Evolutionary conservation across 2,329 filamentous ascomycete species (phyloP).

Genomic region (Alternaria tenuissima): DNA sequence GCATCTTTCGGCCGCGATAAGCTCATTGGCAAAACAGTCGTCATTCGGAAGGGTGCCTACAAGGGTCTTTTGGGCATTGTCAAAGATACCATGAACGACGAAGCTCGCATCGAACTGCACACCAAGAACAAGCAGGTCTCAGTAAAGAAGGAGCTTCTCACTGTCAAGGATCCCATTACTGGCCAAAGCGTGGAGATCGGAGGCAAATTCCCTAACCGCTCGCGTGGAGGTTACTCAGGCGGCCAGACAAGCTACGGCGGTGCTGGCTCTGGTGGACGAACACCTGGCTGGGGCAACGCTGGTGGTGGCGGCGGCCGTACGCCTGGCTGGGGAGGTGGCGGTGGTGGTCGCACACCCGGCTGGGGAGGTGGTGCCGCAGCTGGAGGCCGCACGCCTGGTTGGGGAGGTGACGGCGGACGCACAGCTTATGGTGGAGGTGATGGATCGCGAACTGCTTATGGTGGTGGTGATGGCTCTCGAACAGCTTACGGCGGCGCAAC

Average conservation of each 20-base stretch:
- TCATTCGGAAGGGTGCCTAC: constrained; percentile 84
- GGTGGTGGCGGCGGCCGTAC: constrained; percentile 59
- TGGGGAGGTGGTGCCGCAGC: constrained; percentile 57
- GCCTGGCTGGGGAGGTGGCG: constrained; percentile 56
- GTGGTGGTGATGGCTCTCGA: constrained; percentile 51
- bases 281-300: constrained; percentile 46
- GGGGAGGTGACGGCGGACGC: constrained; percentile 56
- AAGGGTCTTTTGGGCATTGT: constrained; percentile 95
- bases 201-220: constrained; percentile 46
- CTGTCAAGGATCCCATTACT: constrained; percentile 81
- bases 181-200: constrained; percentile 76
- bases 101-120: constrained; percentile 90
- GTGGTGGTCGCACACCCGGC: constrained; percentile 55
- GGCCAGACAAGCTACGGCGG: constrained; percentile 48
- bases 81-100: constrained; percentile 87
- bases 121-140: constrained; percentile 92
- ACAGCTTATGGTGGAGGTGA: constrained; percentile 55
- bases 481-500: constrained; percentile 66
- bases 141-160: constrained; percentile 81
- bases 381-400: constrained; percentile 46
- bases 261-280: constrained; percentile 48
- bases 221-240: constrained; percentile 50
- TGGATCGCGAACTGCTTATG: constrained; percentile 48
- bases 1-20: constrained; percentile 75
- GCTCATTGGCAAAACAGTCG: constrained; percentile 89